Percentiles rank a stretch among this genome's conserved stretches.
Conservation (phyloP, 2,329 filamentous ascomycete genomes). For the Trichophyton schoenleinii region DNA sequence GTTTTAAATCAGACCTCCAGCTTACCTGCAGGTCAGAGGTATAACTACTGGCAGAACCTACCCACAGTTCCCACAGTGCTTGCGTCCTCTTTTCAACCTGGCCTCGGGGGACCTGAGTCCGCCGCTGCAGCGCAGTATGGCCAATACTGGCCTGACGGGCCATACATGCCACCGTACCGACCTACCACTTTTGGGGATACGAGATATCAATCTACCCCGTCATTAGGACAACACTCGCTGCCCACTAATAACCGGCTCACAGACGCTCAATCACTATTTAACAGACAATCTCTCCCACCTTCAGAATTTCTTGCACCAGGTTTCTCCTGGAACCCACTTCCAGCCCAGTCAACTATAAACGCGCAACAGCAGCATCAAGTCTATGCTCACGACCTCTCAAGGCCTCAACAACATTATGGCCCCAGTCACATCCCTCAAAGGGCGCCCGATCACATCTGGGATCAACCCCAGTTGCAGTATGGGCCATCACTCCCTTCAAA, state of each 20-base stretch:
- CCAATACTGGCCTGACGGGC: slow-evolving; percentile 53
- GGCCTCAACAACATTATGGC: slow-evolving; percentile 25
- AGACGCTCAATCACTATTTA: slow-evolving; percentile 20
- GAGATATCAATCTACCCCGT: slow-evolving; percentile 19
- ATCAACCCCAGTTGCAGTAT: slow-evolving; percentile 20
- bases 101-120: slow-evolving; percentile 45
- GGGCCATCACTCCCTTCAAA: slow-evolving; percentile 2
- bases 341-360: slow-evolving; percentile 13
- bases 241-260: slow-evolving; percentile 20
- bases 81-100: slow-evolving; percentile 41
- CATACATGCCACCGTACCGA: slow-evolving; percentile 45
- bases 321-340: slow-evolving; percentile 23
- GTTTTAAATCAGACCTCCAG: slow-evolving; percentile 46
- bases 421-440: slow-evolving; percentile 24
- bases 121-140: slow-evolving; percentile 47
- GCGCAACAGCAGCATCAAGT: slow-evolving; percentile 4
- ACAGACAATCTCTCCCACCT: slow-evolving; percentile 18
- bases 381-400: slow-evolving; percentile 20
- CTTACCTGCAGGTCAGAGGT: slow-evolving; percentile 28
- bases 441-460: slow-evolving; percentile 11
- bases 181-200: slow-evolving; percentile 46
- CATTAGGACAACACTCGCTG: slow-evolving; percentile 16
- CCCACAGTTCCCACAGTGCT: slow-evolving; percentile 47
- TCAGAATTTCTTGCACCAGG: slow-evolving; percentile 18
- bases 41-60: slow-evolving; percentile 30